phyloP scores from a whole-genome alignment of 768 basidiomycete genomes.

The Vararia minispora region DNA sequence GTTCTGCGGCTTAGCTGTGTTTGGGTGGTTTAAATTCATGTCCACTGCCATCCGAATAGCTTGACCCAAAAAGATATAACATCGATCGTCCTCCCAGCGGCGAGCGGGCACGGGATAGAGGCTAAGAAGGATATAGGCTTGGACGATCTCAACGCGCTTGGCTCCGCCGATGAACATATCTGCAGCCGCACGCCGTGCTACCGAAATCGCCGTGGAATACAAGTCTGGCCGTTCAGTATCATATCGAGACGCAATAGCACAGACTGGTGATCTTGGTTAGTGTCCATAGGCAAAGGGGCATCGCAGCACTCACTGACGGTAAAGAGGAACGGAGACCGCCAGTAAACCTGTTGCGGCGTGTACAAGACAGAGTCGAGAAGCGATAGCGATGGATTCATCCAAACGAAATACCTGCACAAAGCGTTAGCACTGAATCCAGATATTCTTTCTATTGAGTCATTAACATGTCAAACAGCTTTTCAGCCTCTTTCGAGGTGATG shows the following conservation, averaged over 20 bases:
- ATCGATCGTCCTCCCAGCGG: conserved; percentile 83
- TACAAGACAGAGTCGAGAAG: conserved; percentile 77
- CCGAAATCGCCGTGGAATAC: conserved; percentile 60
- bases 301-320: conserved; percentile 61
- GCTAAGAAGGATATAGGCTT: conserved; percentile 72
- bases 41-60: conserved; percentile 85
- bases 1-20: conserved; percentile 59
- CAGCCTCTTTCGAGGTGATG: conserved; percentile 13
- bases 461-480: conserved; percentile 14
- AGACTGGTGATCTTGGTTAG: conserved; percentile 61
- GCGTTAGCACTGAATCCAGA: not conserved
- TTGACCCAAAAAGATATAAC: conserved; percentile 82
- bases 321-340: conserved; percentile 84
- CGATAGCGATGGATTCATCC: conserved; percentile 74
- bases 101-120: conserved; percentile 64
- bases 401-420: conserved; percentile 35
- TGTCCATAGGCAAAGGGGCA: not conserved
- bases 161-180: conserved; percentile 61
- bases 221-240: conserved; percentile 56
- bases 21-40: conserved; percentile 78
- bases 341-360: conserved; percentile 70
- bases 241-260: conserved; percentile 81
- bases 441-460: not conserved
- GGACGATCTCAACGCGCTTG: conserved; percentile 77
- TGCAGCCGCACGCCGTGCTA: conserved; percentile 66